Evolutionary conservation across 176 grass and related monocot species (phyloP).

Genomic region (Phragmites australis): DNA sequence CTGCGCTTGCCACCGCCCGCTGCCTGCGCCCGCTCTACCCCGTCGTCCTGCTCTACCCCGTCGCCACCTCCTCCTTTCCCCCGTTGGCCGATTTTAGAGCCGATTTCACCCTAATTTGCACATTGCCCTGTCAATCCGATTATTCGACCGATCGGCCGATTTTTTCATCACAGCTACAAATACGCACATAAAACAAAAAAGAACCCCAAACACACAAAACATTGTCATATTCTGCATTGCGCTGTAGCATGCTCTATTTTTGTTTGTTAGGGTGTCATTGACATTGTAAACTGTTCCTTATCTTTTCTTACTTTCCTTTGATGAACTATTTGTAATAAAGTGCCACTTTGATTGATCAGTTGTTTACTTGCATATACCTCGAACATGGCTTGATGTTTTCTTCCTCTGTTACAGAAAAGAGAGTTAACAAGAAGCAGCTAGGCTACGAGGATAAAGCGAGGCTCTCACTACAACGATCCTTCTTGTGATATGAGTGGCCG

Average conservation of each 20-base stretch:
- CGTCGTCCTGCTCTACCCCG: too few relatives aligned
- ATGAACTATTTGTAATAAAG: neutral
- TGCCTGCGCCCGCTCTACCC: too few relatives aligned
- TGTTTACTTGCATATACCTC: neutral
- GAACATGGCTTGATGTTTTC: neutral
- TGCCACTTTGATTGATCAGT: neutral
- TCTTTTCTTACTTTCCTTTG: neutral
- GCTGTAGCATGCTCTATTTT: neutral
- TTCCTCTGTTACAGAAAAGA: conserved; percentile 27
- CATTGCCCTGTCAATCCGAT: too few relatives aligned
- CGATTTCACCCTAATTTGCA: too few relatives aligned
- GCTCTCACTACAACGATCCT: too few relatives aligned
- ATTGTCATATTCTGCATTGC: neutral
- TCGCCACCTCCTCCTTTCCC: too few relatives aligned
- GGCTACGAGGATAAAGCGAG: conserved; percentile 12
- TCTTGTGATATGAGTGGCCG: too few relatives aligned
- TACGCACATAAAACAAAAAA: neutral
- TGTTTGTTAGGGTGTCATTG: neutral
- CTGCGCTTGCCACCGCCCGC: too few relatives aligned
- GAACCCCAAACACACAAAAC: neutral
- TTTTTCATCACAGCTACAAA: too few relatives aligned
- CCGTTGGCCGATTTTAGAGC: too few relatives aligned
- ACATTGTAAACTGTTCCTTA: too few relatives aligned
- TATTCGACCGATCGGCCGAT: too few relatives aligned
- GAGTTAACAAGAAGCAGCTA: conserved; percentile 1